Evolutionary conservation across 352 stramenopile species (phyloP).

Genomic region (Pythium rishiriense): DNA sequence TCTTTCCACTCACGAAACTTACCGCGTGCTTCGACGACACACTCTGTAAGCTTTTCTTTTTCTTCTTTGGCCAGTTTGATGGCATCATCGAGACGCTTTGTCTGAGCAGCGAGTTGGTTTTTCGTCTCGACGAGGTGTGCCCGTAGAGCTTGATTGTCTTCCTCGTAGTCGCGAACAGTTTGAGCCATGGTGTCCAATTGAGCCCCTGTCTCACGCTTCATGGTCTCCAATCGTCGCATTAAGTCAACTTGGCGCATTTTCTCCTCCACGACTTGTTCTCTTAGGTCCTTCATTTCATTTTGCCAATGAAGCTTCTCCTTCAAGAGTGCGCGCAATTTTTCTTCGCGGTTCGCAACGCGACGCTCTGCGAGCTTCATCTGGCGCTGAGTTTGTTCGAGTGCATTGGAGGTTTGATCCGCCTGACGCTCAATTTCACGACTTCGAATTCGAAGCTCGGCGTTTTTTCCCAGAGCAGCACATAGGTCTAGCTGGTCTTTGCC

Average conservation of each 20-base stretch:
- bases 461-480: conserved; percentile 59
- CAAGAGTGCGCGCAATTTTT: conserved; percentile 58
- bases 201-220: conserved; percentile 41
- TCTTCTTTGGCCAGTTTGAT: conserved; percentile 50
- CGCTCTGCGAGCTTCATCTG: conserved; percentile 61
- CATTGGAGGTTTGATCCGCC: conserved; percentile 42
- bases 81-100: conserved; percentile 51
- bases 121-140: conserved; percentile 41
- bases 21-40: conserved; percentile 50
- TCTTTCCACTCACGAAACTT: conserved; percentile 77
- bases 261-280: conserved; percentile 62
- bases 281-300: conserved; percentile 57
- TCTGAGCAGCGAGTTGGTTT: conserved; percentile 43
- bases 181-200: conserved; percentile 42
- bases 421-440: conserved; percentile 50
- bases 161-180: conserved; percentile 28
- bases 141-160: conserved; percentile 53
- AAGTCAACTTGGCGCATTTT: conserved; percentile 75
- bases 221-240: conserved; percentile 52
- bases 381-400: conserved; percentile 54
- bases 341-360: conserved; percentile 55
- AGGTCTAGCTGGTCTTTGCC: conserved; percentile 58
- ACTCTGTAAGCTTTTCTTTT: conserved; percentile 50
- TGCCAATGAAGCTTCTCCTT: conserved; percentile 77
- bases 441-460: conserved; percentile 62